Base-by-base conservation (phyloP, 768 basidiomycete species). In the Kondoa malvinella region DNA sequence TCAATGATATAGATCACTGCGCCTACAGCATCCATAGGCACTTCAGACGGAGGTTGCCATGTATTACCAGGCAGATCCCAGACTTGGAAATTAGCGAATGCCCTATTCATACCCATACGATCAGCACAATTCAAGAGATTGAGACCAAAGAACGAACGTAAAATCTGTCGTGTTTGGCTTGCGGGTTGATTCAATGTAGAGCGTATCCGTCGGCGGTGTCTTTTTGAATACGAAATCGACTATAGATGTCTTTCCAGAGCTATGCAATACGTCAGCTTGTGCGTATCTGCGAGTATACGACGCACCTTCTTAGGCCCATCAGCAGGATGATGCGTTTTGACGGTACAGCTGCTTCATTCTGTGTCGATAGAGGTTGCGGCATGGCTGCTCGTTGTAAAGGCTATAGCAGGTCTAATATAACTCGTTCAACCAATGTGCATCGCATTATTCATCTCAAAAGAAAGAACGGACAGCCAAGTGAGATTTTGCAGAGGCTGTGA, bases 1-100 rank as follows among this genome's bases (percentile, higher is more conserved):
- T 97, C 94, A 71, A 96, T 87, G 30, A 96, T 90, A 72, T 92
- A 97, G 66, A 96, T 84, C 73, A 96, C 82, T 1, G 87, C 85
- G 1, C 88, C 82, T 73, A 95, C 90, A 32, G 87, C 82, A 57
- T 85, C 83, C 40, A 95, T 81, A 4, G 87, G 83, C 4, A 83
- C 76, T 29, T 67, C 31, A 94, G 81, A n/a, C 85, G 83, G 87
- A 15, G 87, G 82, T 2, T 89, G 85, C 66, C 85, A 71, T 29
- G 67, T 83, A 69, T 86, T 89, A 29, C 88, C 88, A 0, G 92
- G 94, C 73, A 90, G 89, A 75, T 95, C 92, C 90, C 90, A 95
- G 75, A 96, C 84, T 76, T 95, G 89, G 40, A 96, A 83, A 0
- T 91, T 89, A 70, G 95, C 85, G 71, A 94, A 85, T 56, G 91